These are phyloP conservation scores for Houttuynia cordata DNA, from an alignment of 164 flowering plant genomes.

Conservation along the genomic window DNA sequence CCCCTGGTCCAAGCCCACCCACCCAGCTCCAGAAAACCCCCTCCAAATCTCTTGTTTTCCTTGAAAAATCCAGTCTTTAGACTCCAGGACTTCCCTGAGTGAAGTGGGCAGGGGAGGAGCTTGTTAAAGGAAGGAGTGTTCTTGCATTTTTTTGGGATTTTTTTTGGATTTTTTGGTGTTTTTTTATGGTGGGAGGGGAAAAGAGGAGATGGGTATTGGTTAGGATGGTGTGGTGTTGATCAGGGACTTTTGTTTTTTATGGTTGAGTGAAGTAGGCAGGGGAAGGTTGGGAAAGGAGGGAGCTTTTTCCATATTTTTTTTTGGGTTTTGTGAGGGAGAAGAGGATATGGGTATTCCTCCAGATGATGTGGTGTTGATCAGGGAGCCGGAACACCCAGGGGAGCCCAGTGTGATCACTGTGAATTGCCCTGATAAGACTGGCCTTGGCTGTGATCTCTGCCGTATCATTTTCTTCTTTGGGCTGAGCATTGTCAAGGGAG, in stretches of 20 bases:
- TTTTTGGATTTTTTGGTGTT: background rate
- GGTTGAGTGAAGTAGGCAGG: background rate
- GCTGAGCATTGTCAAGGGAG: constrained; percentile 8
- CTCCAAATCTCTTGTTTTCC: no score
- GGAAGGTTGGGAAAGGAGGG: background rate
- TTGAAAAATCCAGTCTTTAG: no score
- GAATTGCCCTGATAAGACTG: constrained; percentile 71
- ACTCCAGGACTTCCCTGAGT: background rate
- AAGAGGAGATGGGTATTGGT: background rate
- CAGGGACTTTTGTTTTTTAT: constrained; percentile 1
- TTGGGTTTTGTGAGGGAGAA: background rate
- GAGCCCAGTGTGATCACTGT: constrained; percentile 52
- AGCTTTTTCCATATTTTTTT: background rate
- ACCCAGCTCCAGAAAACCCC: no score
- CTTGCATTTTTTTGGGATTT: background rate
- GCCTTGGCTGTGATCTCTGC: constrained; percentile 64
- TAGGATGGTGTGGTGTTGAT: constrained; percentile 13
- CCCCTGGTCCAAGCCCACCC: no score
- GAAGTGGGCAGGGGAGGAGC: background rate
- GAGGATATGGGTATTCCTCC: background rate
- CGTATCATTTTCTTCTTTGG: constrained; percentile 58
- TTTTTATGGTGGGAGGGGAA: no score
- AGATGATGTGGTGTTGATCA: constrained; percentile 15
- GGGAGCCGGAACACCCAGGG: constrained; percentile 18
- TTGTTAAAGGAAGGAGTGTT: background rate